Conservation (phyloP, 352 stramenopile genomes). For the Pythium dissimile region DNA sequence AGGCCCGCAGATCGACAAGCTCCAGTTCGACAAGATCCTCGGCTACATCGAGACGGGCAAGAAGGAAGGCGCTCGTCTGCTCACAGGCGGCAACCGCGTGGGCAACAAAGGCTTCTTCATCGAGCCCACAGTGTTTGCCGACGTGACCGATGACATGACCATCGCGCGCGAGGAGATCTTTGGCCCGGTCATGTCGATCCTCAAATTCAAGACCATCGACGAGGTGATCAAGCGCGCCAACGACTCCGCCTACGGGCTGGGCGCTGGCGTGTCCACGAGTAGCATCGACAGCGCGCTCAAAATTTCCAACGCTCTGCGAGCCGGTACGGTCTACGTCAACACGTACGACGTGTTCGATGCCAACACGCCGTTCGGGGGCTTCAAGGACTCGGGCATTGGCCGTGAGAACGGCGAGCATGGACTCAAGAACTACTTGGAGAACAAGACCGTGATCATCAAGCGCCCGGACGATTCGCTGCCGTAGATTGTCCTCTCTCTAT, state of each 20-base stretch:
- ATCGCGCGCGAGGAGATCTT: slow-evolving; percentile 93
- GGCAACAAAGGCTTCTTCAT: slow-evolving; percentile 75
- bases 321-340: slow-evolving; percentile 94
- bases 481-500: background rate
- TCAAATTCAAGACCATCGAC: slow-evolving; percentile 88
- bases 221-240: slow-evolving; percentile 88
- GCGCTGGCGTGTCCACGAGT: slow-evolving; percentile 85
- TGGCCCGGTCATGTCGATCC: slow-evolving; percentile 86
- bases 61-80: slow-evolving; percentile 50
- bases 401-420: slow-evolving; percentile 76
- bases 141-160: slow-evolving; percentile 78
- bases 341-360: slow-evolving; percentile 89
- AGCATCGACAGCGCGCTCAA: slow-evolving; percentile 84
- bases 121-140: slow-evolving; percentile 66
- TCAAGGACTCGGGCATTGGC: slow-evolving; percentile 84
- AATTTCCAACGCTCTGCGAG: slow-evolving; percentile 85
- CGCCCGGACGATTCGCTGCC: slow-evolving; percentile 46
- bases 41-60: slow-evolving; percentile 51
- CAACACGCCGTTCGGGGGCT: slow-evolving; percentile 84
- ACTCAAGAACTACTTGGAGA: slow-evolving; percentile 75
- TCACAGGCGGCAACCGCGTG: slow-evolving; percentile 71
- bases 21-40: slow-evolving; percentile 70
- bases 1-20: slow-evolving; percentile 65
- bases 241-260: slow-evolving; percentile 84
- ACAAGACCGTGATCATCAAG: slow-evolving; percentile 39